Conservation (phyloP, 352 stramenopile species). For the Globisporangium barbulae region DNA sequence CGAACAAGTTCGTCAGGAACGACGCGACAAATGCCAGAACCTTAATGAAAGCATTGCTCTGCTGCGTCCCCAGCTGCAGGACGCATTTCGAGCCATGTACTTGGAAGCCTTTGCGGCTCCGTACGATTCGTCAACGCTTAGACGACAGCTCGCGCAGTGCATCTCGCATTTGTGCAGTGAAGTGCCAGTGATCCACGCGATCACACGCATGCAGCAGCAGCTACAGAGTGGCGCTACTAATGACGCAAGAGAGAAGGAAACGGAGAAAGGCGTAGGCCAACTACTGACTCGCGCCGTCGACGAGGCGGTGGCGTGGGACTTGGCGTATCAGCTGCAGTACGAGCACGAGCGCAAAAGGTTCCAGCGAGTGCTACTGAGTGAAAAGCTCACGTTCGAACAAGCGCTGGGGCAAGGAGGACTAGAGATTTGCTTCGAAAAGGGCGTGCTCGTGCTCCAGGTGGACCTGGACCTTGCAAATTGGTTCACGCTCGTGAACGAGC, state of each 20-base stretch:
- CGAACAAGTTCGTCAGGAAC: slow-evolving; percentile 11
- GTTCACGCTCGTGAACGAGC: slow-evolving; percentile 41
- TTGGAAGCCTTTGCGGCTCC: slow-evolving; percentile 30
- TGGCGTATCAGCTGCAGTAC: slow-evolving; percentile 25
- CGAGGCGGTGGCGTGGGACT: slow-evolving; percentile 34
- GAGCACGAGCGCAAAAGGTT: slow-evolving; percentile 30
- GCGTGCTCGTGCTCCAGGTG: slow-evolving; percentile 50
- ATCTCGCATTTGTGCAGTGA: slow-evolving; percentile 36
- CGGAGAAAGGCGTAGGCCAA: slow-evolving; percentile 18
- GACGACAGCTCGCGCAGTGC: slow-evolving; percentile 22
- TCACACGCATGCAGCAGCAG: slow-evolving; percentile 19
- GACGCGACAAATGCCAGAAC: slow-evolving; percentile 10
- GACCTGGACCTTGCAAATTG: slow-evolving; percentile 72
- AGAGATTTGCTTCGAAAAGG: background rate
- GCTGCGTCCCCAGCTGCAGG: slow-evolving; percentile 30
- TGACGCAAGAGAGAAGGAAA: background rate
- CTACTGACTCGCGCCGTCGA: slow-evolving; percentile 37
- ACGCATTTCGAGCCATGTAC: slow-evolving; percentile 27
- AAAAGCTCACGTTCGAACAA: slow-evolving; percentile 27
- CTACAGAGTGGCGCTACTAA: background rate
- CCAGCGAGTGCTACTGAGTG: slow-evolving; percentile 26
- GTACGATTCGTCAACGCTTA: slow-evolving; percentile 27
- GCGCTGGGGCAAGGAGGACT: slow-evolving; percentile 14
- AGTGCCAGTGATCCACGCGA: slow-evolving; percentile 40
- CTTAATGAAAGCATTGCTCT: slow-evolving; percentile 16